Conservation (phyloP, 352 stramenopile genomes). For the Phytophthora podocarpi region DNA sequence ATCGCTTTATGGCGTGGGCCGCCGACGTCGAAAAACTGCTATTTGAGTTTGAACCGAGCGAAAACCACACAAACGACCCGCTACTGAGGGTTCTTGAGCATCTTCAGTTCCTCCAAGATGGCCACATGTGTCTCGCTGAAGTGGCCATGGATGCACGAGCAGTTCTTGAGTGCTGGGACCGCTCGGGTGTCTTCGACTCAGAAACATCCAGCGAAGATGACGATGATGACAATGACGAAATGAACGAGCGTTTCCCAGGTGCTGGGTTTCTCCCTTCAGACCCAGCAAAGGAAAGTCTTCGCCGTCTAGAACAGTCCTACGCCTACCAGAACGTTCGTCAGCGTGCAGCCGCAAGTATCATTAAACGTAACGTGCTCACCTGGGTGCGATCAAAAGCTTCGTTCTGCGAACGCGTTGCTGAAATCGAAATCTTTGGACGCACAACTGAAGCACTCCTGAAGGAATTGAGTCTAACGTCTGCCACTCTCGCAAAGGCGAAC, state of each 20-base stretch:
- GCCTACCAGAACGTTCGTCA: conserved; percentile 63
- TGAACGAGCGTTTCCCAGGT: not conserved
- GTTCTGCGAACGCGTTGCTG: conserved; percentile 60
- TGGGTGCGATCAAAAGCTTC: conserved; percentile 59
- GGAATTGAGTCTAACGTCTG: conserved; percentile 37
- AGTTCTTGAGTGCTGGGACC: conserved; percentile 62
- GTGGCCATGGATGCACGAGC: conserved; percentile 50
- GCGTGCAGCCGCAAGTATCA: conserved; percentile 56
- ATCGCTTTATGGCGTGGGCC: conserved; percentile 50
- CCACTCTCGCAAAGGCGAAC: conserved; percentile 2
- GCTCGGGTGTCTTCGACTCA: conserved; percentile 56
- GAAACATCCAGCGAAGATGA: conserved; percentile 47
- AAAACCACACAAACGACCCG: conserved; percentile 50
- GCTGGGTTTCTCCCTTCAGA: not conserved
- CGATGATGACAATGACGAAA: conserved; percentile 32
- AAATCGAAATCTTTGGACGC: conserved; percentile 67
- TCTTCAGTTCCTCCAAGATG: conserved; percentile 63
- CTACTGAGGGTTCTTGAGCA: conserved; percentile 52
- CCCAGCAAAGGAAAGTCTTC: conserved; percentile 10
- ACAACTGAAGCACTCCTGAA: conserved; percentile 59
- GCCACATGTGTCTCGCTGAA: conserved; percentile 60
- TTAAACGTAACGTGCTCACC: conserved; percentile 61
- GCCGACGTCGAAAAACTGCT: conserved; percentile 43
- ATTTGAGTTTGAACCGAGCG: conserved; percentile 51
- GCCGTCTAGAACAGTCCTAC: conserved; percentile 43